phyloP scores from a whole-genome alignment of 192 early-diverging fungal species.

The Entophlyctis helioformis region DNA sequence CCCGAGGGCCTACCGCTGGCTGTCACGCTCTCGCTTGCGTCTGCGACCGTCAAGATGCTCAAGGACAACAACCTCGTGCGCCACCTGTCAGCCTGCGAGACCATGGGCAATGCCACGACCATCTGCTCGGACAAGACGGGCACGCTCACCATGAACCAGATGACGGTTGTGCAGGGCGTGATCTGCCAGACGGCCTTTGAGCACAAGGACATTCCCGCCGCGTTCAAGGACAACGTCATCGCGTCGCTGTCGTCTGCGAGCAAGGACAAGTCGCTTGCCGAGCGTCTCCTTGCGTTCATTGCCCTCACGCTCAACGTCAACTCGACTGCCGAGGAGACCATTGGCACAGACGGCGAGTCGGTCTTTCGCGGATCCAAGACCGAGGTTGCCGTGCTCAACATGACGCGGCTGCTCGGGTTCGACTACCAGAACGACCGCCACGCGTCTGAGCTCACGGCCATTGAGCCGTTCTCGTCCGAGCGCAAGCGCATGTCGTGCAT shows the following conservation, averaged over 20 bases:
- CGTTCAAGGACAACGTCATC: slow-evolving; percentile 15
- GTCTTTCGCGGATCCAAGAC: slow-evolving; percentile 71
- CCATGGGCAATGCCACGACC: slow-evolving; percentile 96
- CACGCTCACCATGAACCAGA: slow-evolving; percentile 92
- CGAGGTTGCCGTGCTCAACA: slow-evolving; percentile 81
- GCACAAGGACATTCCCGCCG: too few species aligned
- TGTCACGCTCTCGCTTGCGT: slow-evolving; percentile 89
- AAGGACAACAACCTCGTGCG: slow-evolving; percentile 97
- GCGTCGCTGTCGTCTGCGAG: background rate
- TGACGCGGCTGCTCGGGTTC: slow-evolving; percentile 52
- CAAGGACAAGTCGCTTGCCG: slow-evolving; percentile 17
- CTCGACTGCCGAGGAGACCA: slow-evolving; percentile 58
- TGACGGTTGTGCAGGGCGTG: slow-evolving; percentile 89
- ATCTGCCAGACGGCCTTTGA: slow-evolving; percentile 55
- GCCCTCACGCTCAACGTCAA: slow-evolving; percentile 46
- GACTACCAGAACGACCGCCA: slow-evolving; percentile 50
- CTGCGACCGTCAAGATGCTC: slow-evolving; percentile 89
- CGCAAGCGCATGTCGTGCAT: slow-evolving; percentile 90
- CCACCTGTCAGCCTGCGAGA: slow-evolving; percentile 91
- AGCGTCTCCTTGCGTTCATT: slow-evolving; percentile 53
- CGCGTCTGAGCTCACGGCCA: slow-evolving; percentile 33
- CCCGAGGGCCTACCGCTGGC: slow-evolving; percentile 97
- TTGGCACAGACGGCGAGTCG: too few species aligned
- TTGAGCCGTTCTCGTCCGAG: slow-evolving; percentile 83
- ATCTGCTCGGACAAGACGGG: slow-evolving; percentile 99